Base-by-base conservation (phyloP, 116 monocot genomes). In the Trichopus zeylanicus region DNA sequence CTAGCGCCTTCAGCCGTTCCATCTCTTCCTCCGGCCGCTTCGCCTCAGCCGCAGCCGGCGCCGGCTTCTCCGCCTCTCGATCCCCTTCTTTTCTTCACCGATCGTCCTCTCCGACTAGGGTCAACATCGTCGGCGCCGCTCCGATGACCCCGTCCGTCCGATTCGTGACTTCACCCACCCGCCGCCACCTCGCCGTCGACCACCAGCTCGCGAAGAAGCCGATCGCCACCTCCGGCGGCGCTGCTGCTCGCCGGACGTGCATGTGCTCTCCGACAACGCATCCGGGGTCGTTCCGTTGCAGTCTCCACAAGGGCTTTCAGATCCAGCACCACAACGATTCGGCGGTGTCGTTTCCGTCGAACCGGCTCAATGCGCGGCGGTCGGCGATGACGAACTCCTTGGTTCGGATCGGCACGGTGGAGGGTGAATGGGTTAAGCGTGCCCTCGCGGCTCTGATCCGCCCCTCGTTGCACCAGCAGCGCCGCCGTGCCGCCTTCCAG, bases 331-430 rank as follows among this genome's bases (percentile, higher is more conserved):
- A 13, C 0, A 34, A 38, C 38, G 26, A 56, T n/a, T 47, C 64
- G 18, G 55, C 33, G 7, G 32, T 26, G n/a, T 52, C 62, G 6
- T 48, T 54, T 11, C 35, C 68, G 20, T 74, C 75, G 11, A 24
- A 49, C 51, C 46, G 63, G n/a, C 68, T 75, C 29, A 57, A 64
- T 39, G 70, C 70, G 6, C 32, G 76, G 26, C 48, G 66, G 7
- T 76, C 76, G 15, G 85, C 85, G 53, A 81, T 86, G 80, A 76
- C 85, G 26, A 86, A 86, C 61, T 81, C 80, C 29, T 78, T 86
- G 0, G 77, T 86, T 22, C 61, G 85, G 30, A 86, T 86, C 67
- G 77, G 81, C 10, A 57, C 76, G 1, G 71, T 76, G 26, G 71
- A 76, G 61, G 76, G 76, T 1, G 76, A 76, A 0, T 38, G 51